A percentile compares a stretch with the other conserved stretches of the same genome.
These are phyloP conservation scores for Syncephalastrum racemosum DNA, from an alignment of 371 early-diverging fungal genomes.

Conservation along the genomic window DNA sequence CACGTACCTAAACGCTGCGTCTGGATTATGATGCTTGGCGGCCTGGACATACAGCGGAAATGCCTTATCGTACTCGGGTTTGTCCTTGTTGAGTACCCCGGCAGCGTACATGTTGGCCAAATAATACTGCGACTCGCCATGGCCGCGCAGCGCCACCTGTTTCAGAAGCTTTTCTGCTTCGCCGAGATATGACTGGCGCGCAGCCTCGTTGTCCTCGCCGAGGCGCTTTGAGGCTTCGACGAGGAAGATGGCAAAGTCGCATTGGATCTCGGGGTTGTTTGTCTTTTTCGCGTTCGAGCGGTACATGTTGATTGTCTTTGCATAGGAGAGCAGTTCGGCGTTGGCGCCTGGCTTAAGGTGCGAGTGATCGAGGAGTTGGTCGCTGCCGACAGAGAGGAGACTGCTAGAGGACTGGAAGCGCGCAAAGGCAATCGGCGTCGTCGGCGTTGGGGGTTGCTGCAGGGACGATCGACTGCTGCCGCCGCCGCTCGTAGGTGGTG, in stretches of 20 bases:
- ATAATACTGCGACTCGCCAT: constrained; percentile 60
- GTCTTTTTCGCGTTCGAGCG: constrained; percentile 77
- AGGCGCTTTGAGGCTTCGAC: constrained; percentile 59
- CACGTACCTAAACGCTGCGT: constrained; percentile 57
- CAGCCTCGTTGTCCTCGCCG: constrained; percentile 4
- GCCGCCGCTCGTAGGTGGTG: neutral
- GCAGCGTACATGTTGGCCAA: constrained; percentile 62
- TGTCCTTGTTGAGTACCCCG: constrained; percentile 46
- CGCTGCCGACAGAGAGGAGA: constrained; percentile 14
- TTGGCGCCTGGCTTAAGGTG: constrained; percentile 63
- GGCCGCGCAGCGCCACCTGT: constrained; percentile 55
- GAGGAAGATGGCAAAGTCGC: constrained; percentile 77
- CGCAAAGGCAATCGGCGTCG: no score
- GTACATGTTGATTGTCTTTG: constrained; percentile 73
- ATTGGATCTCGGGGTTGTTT: constrained; percentile 70
- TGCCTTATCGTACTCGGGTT: constrained; percentile 63
- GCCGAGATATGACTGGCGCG: constrained; percentile 28
- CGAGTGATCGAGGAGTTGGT: constrained; percentile 49
- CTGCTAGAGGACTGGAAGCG: constrained; percentile 14
- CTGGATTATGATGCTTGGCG: constrained; percentile 64
- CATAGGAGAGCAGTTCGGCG: constrained; percentile 60
- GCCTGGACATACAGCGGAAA: constrained; percentile 67
- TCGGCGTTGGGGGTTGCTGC: constrained; percentile 5
- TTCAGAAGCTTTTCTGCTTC: constrained; percentile 60
- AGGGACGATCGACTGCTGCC: no score